Conservation (phyloP, 768 basidiomycete genomes). For the Terana coerulea region DNA sequence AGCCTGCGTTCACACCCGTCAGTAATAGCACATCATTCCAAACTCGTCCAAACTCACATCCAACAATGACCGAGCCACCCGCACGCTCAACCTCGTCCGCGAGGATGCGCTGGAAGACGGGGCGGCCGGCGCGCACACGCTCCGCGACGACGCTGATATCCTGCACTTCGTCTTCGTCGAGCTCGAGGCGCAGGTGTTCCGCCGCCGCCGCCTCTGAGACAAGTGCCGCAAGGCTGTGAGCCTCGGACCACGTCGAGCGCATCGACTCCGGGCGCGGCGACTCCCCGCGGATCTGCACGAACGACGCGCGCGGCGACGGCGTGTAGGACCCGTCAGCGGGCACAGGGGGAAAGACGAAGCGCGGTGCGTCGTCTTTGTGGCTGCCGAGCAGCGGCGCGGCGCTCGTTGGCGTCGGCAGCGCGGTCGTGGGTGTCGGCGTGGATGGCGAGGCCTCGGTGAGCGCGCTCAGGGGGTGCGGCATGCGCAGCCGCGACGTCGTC, state of each 20-base stretch:
- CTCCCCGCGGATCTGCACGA: neutral
- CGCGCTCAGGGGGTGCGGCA: neutral
- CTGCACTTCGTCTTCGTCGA: constrained; percentile 54
- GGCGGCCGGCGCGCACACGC: constrained; percentile 61
- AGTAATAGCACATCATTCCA: too few relatives aligned
- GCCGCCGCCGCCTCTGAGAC: constrained; percentile 19
- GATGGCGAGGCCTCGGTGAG: neutral
- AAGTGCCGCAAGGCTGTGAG: constrained; percentile 24
- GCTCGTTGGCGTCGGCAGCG: neutral
- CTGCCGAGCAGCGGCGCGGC: neutral
- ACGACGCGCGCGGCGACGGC: constrained; percentile 6
- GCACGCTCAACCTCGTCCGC: constrained; percentile 60
- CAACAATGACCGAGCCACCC: constrained; percentile 57
- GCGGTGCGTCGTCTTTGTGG: neutral
- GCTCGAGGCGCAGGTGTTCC: constrained; percentile 36
- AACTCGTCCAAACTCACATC: constrained; percentile 66
- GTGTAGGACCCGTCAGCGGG: neutral
- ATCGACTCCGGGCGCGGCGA: constrained; percentile 15
- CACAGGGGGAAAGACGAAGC: constrained; percentile 3
- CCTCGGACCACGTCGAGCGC: constrained; percentile 22
- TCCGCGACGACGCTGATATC: constrained; percentile 61
- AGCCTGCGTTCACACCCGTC: constrained; percentile 54
- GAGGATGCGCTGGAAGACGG: constrained; percentile 57
- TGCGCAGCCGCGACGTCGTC: constrained; percentile 2
- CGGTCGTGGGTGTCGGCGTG: constrained; percentile 1